These are phyloP conservation scores for Onygenales sp. DNA, from an alignment of 2,329 filamentous ascomycete species.

Conservation along the genomic window DNA sequence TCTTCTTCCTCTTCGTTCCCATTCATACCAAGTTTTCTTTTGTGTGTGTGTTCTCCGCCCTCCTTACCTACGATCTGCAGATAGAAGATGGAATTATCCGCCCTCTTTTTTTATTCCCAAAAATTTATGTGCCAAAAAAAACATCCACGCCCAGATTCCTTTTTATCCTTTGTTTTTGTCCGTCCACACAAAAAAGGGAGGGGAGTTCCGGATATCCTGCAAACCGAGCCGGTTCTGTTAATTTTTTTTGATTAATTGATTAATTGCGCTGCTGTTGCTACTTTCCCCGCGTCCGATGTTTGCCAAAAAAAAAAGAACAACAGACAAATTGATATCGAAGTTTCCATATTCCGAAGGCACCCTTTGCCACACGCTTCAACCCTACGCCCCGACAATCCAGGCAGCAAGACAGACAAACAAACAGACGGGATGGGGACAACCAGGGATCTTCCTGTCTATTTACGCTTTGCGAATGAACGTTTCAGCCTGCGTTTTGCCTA, in stretches of 20 bases:
- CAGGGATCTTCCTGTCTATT: no score
- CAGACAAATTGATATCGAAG: not conserved
- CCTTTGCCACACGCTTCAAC: not conserved
- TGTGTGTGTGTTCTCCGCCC: not conserved
- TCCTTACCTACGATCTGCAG: slow-evolving; percentile 16
- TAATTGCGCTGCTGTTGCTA: not conserved
- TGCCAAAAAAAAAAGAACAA: not conserved
- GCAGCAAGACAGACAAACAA: no score
- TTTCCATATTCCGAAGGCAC: not conserved
- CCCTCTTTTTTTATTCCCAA: not conserved
- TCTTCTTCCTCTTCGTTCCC: slow-evolving; percentile 4
- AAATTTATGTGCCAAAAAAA: slow-evolving; percentile 46
- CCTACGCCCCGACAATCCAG: no score
- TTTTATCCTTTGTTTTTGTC: slow-evolving; percentile 4
- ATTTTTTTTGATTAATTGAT: slow-evolving; percentile 19
- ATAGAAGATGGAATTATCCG: slow-evolving; percentile 39
- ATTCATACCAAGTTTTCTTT: slow-evolving; percentile 10
- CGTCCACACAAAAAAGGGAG: slow-evolving; percentile 18
- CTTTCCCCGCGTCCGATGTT: not conserved
- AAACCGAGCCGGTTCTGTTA: slow-evolving; percentile 45
- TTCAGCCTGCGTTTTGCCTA: no score
- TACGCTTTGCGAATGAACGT: no score
- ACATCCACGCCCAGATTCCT: slow-evolving; percentile 31
- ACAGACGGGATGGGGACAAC: no score
- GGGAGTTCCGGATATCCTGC: slow-evolving; percentile 81